These are phyloP conservation scores for Pestalotiopsis fici DNA, from an alignment of 2,329 filamentous ascomycete species.

Conservation along the genomic window DNA sequence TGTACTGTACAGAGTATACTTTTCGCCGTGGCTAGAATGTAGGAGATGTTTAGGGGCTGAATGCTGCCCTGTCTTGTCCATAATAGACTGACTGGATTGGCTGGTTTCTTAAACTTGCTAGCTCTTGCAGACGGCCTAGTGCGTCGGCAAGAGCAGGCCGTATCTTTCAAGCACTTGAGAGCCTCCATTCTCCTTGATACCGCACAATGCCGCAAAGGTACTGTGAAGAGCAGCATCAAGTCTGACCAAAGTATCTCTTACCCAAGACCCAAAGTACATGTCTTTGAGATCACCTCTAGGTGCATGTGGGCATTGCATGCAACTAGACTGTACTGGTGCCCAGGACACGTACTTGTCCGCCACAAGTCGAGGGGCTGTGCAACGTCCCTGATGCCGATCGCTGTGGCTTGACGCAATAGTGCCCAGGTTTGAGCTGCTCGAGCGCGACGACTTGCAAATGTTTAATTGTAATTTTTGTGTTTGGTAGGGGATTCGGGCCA, in stretches of 20 bases:
- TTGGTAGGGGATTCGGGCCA: neutral
- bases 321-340: neutral
- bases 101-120: neutral
- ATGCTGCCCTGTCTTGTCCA: neutral
- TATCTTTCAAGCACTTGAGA: neutral
- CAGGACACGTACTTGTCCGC: neutral
- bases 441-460: neutral
- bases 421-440: neutral
- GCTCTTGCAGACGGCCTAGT: neutral
- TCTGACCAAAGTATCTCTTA: neutral
- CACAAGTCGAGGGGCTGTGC: constrained; percentile 5
- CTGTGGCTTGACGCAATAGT: constrained; percentile 6
- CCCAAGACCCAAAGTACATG: neutral
- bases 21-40: neutral
- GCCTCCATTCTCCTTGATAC: neutral
- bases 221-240: neutral
- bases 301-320: neutral
- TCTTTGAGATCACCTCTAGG: neutral
- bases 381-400: neutral
- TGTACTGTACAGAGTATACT: too few relatives aligned
- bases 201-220: neutral
- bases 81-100: neutral
- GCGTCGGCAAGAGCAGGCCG: neutral
- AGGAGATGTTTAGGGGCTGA: neutral
- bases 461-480: neutral